phyloP scores from a whole-genome alignment of 202 grass and related monocot species.

The Elaeis oleifera region DNA sequence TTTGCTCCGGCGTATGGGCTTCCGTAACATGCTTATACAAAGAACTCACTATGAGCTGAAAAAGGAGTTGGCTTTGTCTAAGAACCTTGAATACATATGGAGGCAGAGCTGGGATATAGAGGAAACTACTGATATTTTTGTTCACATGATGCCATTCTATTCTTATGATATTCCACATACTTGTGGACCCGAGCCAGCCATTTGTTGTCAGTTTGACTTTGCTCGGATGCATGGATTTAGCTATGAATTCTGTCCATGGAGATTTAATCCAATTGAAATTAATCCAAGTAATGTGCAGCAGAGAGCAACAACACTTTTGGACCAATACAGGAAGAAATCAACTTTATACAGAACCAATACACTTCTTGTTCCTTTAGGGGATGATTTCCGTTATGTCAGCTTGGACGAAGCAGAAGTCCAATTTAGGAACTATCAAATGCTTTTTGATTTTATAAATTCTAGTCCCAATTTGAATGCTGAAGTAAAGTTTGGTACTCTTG shows the following conservation, averaged over 20 bases:
- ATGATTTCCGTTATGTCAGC: conserved; percentile 94
- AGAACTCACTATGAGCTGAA: conserved; percentile 95
- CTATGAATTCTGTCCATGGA: conserved; percentile 87
- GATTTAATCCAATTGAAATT: conserved; percentile 68
- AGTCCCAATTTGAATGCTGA: conserved; percentile 74
- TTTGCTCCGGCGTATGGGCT: conserved; percentile 87
- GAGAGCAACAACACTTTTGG: conserved; percentile 84
- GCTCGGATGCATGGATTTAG: conserved; percentile 66
- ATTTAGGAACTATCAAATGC: conserved; percentile 80
- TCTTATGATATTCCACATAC: conserved; percentile 97
- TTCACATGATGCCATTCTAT: conserved; percentile 99
- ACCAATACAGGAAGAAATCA: conserved; percentile 95
- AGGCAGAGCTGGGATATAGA: conserved; percentile 93
- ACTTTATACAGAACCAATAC: conserved; percentile 92
- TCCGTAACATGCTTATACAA: conserved; percentile 93
- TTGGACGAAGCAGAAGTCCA: conserved; percentile 82
- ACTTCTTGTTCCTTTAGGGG: conserved; percentile 88
- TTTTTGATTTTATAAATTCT: conserved; percentile 96
- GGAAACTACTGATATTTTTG: conserved; percentile 97
- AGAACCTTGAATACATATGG: conserved; percentile 94
- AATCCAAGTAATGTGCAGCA: conserved; percentile 64
- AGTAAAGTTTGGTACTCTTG: conserved; percentile 87
- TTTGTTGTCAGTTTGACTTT: conserved; percentile 99
- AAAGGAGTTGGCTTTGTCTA: conserved; percentile 74
- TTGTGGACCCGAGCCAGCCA: conserved; percentile 89